Percentiles rank a stretch among this genome's conserved stretches.
Conservation (phyloP, 2,329 filamentous ascomycete species). For the Fusarium xyrophilum region DNA sequence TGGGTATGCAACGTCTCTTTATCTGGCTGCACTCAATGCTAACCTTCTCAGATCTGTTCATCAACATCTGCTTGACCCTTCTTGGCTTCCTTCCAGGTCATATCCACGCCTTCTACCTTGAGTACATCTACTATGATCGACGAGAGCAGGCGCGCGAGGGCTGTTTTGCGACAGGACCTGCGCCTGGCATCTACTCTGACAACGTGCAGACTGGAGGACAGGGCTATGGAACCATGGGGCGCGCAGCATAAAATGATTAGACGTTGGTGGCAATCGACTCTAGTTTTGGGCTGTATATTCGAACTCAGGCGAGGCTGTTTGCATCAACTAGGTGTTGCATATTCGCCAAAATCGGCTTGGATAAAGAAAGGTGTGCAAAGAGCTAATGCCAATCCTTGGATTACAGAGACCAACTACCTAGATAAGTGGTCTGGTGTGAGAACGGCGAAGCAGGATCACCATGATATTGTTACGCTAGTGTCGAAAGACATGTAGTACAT, state of each 20-base stretch:
- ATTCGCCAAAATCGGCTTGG: not conserved
- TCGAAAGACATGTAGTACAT: not conserved
- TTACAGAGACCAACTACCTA: not conserved
- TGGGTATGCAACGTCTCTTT: conserved; percentile 47
- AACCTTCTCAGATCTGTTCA: conserved; percentile 58
- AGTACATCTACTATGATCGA: conserved; percentile 84
- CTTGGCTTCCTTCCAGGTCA: conserved; percentile 79
- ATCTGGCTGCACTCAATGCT: not conserved
- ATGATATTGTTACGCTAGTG: not conserved
- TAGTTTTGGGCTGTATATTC: not conserved
- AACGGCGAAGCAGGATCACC: not conserved
- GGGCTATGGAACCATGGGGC: conserved; percentile 63
- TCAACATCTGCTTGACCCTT: conserved; percentile 72
- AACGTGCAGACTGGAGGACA: conserved; percentile 76
- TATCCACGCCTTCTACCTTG: conserved; percentile 80
- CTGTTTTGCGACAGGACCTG: conserved; percentile 58
- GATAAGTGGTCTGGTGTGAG: not conserved
- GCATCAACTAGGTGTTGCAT: not conserved
- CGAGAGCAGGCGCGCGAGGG: conserved; percentile 68
- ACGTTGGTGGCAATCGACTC: not conserved
- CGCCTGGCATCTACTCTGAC: conserved; percentile 75
- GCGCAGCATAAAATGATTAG: conserved; percentile 31
- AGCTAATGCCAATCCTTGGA: not conserved
- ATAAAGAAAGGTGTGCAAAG: not conserved
- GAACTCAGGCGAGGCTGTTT: not conserved